Conservation (phyloP, 2,329 filamentous ascomycete genomes). For the Penicillium sp. region DNA sequence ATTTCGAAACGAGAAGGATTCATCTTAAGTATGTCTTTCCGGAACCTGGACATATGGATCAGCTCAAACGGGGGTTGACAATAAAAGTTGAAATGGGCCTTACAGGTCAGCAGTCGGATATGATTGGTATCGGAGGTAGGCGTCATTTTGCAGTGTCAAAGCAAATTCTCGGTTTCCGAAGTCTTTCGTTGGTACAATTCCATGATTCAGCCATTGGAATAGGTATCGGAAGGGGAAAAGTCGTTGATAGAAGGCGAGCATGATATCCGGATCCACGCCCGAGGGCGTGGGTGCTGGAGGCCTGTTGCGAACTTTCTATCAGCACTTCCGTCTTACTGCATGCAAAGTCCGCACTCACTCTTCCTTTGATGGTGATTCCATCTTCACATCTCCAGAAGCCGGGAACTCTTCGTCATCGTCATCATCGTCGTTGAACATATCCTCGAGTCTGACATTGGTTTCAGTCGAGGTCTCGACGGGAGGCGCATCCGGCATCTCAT, state of each 20-base stretch:
- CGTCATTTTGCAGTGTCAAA: conserved; percentile 88
- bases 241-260: conserved; percentile 92
- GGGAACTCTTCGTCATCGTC: conserved; percentile 58
- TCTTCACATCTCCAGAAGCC: conserved; percentile 47
- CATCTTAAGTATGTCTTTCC: conserved; percentile 83
- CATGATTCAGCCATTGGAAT: conserved; percentile 98
- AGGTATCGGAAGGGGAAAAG: conserved; percentile 92
- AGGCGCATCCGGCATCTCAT: conserved; percentile 44
- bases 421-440: conserved; percentile 55
- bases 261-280: conserved; percentile 72
- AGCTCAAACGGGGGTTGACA: not conserved
- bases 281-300: conserved; percentile 37
- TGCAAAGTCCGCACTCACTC: conserved; percentile 30
- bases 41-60: conserved; percentile 56
- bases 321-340: conserved; percentile 8
- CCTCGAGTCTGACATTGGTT: conserved; percentile 49
- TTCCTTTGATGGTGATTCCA: conserved; percentile 35
- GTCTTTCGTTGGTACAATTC: conserved; percentile 77
- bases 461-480: conserved; percentile 18
- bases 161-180: conserved; percentile 95
- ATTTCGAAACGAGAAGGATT: conserved; percentile 97
- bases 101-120: conserved; percentile 65
- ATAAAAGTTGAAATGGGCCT: conserved; percentile 21
- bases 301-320: conserved; percentile 21
- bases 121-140: conserved; percentile 88